Evolutionary conservation across 768 basidiomycete species (phyloP).

Genomic region (Podaxis carcinomalis): DNA sequence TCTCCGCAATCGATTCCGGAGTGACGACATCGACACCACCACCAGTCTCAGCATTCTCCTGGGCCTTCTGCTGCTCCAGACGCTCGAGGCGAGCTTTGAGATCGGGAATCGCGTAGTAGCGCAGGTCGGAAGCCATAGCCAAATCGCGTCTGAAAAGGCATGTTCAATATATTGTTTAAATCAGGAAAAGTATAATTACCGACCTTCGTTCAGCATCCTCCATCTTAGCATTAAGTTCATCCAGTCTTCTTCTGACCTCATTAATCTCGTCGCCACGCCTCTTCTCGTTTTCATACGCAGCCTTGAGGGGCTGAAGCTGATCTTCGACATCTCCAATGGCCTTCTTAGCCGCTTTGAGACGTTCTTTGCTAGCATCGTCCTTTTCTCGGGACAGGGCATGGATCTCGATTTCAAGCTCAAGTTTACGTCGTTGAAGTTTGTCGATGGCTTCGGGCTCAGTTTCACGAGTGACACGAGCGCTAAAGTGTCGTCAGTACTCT

Average conservation of each 20-base stretch:
- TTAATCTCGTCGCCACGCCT: constrained; percentile 77
- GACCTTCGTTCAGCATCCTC: constrained; percentile 90
- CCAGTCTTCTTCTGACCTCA: constrained; percentile 72
- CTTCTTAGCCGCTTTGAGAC: constrained; percentile 69
- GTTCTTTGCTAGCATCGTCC: constrained; percentile 82
- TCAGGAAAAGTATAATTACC: constrained; percentile 17
- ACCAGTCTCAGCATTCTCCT: constrained; percentile 58
- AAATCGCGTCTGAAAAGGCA: constrained; percentile 52
- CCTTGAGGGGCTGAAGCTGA: constrained; percentile 73
- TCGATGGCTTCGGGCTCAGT: constrained; percentile 94
- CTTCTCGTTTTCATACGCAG: constrained; percentile 87
- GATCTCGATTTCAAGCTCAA: constrained; percentile 92
- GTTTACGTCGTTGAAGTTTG: constrained; percentile 79
- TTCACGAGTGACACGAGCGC: constrained; percentile 88
- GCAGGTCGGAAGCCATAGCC: constrained; percentile 78
- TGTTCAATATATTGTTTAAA: constrained; percentile 13
- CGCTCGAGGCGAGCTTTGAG: constrained; percentile 67
- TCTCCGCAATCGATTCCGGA: constrained; percentile 89
- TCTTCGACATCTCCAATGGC: constrained; percentile 83
- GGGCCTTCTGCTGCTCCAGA: constrained; percentile 69
- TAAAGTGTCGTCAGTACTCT: constrained; percentile 22
- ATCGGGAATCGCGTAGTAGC: constrained; percentile 91
- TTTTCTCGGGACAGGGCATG: constrained; percentile 94
- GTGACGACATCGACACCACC: constrained; percentile 68
- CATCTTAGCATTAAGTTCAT: constrained; percentile 86